Evolutionary conservation across 768 basidiomycete species (phyloP), one percentile per base, ranked within the genome.

Genomic region (Amanita pseudoporphyria): DNA sequence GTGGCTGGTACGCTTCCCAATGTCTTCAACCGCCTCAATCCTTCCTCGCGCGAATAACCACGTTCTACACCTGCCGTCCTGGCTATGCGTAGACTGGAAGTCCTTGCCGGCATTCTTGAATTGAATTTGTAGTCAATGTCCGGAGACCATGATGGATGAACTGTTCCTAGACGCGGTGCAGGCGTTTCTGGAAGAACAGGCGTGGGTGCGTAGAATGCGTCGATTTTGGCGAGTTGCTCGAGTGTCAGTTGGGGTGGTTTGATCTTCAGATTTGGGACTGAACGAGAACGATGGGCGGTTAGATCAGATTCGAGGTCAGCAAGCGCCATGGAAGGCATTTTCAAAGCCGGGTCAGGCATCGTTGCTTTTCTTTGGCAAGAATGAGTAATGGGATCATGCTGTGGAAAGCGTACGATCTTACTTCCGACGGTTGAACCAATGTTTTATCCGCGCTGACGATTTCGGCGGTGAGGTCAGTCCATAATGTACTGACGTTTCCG

Each of bases 201-300:
- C 3, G 43, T 38, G 3, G 42, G 41, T 7, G 44, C 44, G 19
- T 38, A 52, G 32, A 45, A 45, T 5, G 51, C 51, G 24, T 52
- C 41, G 18, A 52, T 35, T 21, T 52, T 52, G 18, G 38, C 51
- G 19, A 52, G 51, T 28, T 52, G 43, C 12, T 52, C 51, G 18
- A 50, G 40, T 2, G 49, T 42, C 18, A 50, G 30, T 21, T 41
- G 30, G 7, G 49, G 30, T 10, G 41, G 5, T 16, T 42, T 40
- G 10, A 50, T 37, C 32, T 4, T 43, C 7, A 43, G n/a, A 13
- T 43, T 40, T n/a, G 49, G 49, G 6, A 35, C 38, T 12, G 49
- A 36, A 30, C 37, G 38, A 22, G 47, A 19, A 3, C 28, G 37
- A 16, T 40, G 36, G 13, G 21, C 10, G 6, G 22, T 24, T 9